Evolutionary conservation across 2,329 filamentous ascomycete genomes (phyloP), one percentile per base, ranked within the genome.

Genomic region (Venturia asperata): DNA sequence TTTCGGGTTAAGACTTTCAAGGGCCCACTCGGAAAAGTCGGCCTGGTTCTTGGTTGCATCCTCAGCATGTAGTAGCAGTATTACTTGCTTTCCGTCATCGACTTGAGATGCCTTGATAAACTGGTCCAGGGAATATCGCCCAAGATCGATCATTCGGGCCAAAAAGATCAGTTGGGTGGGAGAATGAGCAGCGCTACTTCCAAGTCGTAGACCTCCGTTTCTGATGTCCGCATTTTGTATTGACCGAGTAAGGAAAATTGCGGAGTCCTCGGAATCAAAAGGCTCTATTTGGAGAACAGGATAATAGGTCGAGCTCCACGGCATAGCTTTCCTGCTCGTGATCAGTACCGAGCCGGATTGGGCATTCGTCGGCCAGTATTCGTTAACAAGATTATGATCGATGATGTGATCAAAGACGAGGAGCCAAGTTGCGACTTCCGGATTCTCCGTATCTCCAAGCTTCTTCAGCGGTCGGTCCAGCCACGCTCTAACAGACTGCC

Each of bases 1-100:
- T 15, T 67, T 42, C 10, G 43, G n/a, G 45, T n/a, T 39, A 5
- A 69, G 42, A 39, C 41, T 64, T 9, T 68, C 67, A 30, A 68
- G 21, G 0, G 66, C 66, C 64, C 63, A 67, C 13, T 37, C 63
- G 24, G 62, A 49, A 43, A 49, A 63, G 45, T 45, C 13, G 2
- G 41, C n/a, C 21, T 63, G 30, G 41, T 52, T 47, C 21, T 39
- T 39, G 2, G 62, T 45, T 3, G 45, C n/a, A 24, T 49, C 62
- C 11, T 52, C 42, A 55, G 34, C 62, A 17, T 63, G 41, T 17
- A 62, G 17, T 0, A n/a, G n/a, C 60, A 62, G 21, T 34, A 62
- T 62, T 27, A 37, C 60, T 42, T 47, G 39, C 47, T 63, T 47
- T 9, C 62, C 42, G n/a, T 55, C 62, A 13, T 55, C 43, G 55